phyloP scores from a whole-genome alignment of 2,329 filamentous ascomycete genomes.

The Ophioceras dolichostomum region DNA sequence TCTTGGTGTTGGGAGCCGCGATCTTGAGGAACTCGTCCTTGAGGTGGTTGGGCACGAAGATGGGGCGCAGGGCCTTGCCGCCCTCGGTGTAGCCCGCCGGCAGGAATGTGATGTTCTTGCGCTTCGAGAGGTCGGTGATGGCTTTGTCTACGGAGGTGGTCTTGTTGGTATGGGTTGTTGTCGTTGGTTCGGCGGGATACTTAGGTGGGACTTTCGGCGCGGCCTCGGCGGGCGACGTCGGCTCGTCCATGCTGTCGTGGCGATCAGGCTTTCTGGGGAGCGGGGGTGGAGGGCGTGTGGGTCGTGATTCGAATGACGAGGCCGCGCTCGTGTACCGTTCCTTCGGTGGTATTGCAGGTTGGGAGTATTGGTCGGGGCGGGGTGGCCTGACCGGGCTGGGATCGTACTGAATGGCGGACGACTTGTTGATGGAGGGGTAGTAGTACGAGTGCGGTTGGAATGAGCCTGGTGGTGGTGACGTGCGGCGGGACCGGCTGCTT shows the following conservation, averaged over 20 bases:
- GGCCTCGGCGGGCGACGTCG: not conserved
- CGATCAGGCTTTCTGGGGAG: not conserved
- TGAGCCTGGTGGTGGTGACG: constrained; percentile 3
- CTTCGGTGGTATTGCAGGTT: too few species aligned
- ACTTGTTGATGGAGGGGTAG: constrained; percentile 45
- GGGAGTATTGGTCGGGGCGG: too few species aligned
- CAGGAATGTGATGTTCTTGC: constrained; percentile 56
- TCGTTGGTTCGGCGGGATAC: constrained; percentile 12
- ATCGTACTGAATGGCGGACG: constrained; percentile 34
- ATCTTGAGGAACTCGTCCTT: constrained; percentile 62
- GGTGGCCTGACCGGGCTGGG: constrained; percentile 19
- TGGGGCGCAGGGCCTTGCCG: constrained; percentile 70
- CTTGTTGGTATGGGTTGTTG: constrained; percentile 5
- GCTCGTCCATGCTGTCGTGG: too few species aligned
- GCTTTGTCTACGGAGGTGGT: constrained; percentile 10
- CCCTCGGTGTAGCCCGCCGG: constrained; percentile 84
- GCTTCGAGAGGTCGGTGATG: constrained; percentile 7
- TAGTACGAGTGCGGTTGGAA: too few species aligned
- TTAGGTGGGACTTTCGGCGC: constrained; percentile 15
- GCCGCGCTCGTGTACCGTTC: constrained; percentile 8
- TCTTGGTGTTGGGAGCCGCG: constrained; percentile 63
- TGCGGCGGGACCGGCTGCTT: constrained; percentile 1
- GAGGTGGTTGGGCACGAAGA: constrained; percentile 73
- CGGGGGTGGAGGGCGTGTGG: not conserved
- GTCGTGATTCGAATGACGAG: constrained; percentile 4